These are phyloP conservation scores for Endocladia muricata DNA, from an alignment of 31 red algal species.

Conservation along the genomic window DNA sequence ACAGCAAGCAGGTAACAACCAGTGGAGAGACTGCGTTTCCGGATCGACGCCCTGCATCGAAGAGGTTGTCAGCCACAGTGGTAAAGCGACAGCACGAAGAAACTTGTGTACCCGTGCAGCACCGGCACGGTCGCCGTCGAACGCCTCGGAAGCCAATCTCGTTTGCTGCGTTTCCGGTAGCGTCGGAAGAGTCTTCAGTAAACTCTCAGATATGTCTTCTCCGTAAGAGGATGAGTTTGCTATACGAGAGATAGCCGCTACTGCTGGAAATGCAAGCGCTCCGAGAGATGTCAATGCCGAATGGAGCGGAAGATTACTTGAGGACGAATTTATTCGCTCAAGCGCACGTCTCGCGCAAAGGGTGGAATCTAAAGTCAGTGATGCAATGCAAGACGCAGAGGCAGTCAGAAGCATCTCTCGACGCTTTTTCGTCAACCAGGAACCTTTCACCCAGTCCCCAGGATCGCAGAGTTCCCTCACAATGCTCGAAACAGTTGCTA, in stretches of 20 bases:
- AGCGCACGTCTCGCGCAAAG: constrained; percentile 35
- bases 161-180: neutral
- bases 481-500: constrained; percentile 27
- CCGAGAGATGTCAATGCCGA: constrained; percentile 37
- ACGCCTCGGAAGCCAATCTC: constrained; percentile 15
- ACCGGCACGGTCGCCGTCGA: constrained; percentile 16
- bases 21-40: constrained; percentile 29
- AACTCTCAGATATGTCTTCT: constrained; percentile 7
- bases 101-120: constrained; percentile 34
- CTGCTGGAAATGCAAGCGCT: constrained; percentile 51
- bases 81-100: constrained; percentile 44
- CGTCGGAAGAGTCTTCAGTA: constrained; percentile 3
- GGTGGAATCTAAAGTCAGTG: constrained; percentile 28
- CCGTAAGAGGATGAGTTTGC: constrained; percentile 18
- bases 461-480: constrained; percentile 49
- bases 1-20: constrained; percentile 59
- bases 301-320: constrained; percentile 35
- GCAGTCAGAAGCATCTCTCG: constrained; percentile 48
- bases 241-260: constrained; percentile 57
- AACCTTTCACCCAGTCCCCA: constrained; percentile 37
- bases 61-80: constrained; percentile 56
- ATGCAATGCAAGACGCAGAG: constrained; percentile 40
- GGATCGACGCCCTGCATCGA: neutral
- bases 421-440: constrained; percentile 44
- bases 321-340: constrained; percentile 37